Conservation (phyloP, 306 rosid species). For the Crataegus laevigata region DNA sequence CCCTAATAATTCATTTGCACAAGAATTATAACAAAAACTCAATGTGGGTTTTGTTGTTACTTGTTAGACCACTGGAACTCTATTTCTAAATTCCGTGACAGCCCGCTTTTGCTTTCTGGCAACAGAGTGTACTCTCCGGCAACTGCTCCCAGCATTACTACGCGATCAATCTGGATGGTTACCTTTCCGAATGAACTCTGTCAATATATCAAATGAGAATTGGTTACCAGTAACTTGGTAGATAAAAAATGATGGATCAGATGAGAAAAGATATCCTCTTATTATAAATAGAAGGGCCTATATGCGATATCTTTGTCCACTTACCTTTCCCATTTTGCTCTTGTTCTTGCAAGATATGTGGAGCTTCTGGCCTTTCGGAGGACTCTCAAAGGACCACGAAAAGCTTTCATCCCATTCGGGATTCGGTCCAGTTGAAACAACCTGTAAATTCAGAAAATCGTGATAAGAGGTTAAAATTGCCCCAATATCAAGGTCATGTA, state of each 20-base stretch:
- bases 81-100: conserved; percentile 81
- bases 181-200: conserved; percentile 98
- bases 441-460: conserved; percentile 40
- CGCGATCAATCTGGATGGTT: conserved; percentile 92
- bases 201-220: conserved; percentile 13
- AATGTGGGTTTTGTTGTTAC: conserved; percentile 17
- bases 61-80: conserved; percentile 98
- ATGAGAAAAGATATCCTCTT: neutral
- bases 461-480: neutral
- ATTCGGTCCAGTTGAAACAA: conserved; percentile 89
- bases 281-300: neutral
- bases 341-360: conserved; percentile 98
- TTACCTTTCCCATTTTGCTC: conserved; percentile 99
- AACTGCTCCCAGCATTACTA: conserved; percentile 96
- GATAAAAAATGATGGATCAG: neutral
- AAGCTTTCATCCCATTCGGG: conserved; percentile 98
- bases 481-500: neutral
- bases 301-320: neutral
- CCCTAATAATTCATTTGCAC: conserved; percentile 21
- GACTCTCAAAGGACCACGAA: conserved; percentile 96
- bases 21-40: conserved; percentile 7
- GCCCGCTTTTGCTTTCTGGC: conserved; percentile 94
- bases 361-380: conserved; percentile 97
- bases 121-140: conserved; percentile 89
- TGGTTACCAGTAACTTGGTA: neutral